Conservation (phyloP, 148 eudicot species). For the Fallopia convolvulus region DNA sequence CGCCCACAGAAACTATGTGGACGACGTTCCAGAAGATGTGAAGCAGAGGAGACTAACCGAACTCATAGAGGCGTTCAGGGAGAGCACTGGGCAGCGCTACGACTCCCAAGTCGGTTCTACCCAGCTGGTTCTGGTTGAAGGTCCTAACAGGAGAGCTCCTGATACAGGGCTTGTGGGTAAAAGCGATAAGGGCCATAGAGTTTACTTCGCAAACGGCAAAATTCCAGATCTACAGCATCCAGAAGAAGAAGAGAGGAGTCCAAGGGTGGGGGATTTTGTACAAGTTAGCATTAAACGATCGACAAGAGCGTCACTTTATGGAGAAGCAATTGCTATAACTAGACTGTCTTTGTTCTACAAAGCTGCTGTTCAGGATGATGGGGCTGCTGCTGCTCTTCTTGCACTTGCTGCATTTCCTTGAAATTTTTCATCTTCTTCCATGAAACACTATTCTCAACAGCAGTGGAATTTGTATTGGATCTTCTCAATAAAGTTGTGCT, state of each 20-base stretch:
- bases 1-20: slow-evolving; percentile 79
- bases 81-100: slow-evolving; percentile 73
- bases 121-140: slow-evolving; percentile 92
- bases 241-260: slow-evolving; percentile 34
- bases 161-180: slow-evolving; percentile 88
- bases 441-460: too few species aligned
- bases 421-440: slow-evolving; percentile 15
- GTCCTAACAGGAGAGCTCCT: slow-evolving; percentile 92
- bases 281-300: slow-evolving; percentile 68
- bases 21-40: slow-evolving; percentile 72
- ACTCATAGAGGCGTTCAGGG: slow-evolving; percentile 80
- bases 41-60: slow-evolving; percentile 88
- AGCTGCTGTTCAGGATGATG: slow-evolving; percentile 27
- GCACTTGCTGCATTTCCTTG: slow-evolving; percentile 25
- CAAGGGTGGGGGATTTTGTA: slow-evolving; percentile 72
- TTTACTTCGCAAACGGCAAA: slow-evolving; percentile 38
- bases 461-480: not conserved
- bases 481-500: not conserved
- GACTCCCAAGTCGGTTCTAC: slow-evolving; percentile 71
- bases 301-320: slow-evolving; percentile 78
- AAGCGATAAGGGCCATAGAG: slow-evolving; percentile 90
- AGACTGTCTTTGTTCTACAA: slow-evolving; percentile 77
- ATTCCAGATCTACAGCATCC: slow-evolving; percentile 36
- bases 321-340: slow-evolving; percentile 77
- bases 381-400: slow-evolving; percentile 38